A percentile compares a stretch with the other conserved stretches of the same genome.
Conservation (phyloP, 495 filamentous ascomycete genomes). For the Lophiotrema nucula region DNA sequence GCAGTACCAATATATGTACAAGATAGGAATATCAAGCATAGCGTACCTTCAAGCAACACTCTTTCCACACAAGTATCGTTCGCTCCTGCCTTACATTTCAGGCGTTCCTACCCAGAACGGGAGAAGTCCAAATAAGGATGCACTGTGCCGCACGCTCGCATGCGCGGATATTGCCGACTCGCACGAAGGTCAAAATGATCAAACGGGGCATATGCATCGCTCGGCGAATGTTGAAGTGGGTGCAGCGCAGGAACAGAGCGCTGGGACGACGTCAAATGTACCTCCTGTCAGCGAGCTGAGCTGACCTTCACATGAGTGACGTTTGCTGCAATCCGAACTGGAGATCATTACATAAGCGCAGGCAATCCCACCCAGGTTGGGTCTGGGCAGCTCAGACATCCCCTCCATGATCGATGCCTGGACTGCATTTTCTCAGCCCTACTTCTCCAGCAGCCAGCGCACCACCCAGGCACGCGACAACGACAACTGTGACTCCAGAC, state of each 20-base stretch:
- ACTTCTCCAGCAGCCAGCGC: slow-evolving; percentile 12
- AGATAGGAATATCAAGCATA: background rate
- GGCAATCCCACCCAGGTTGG: slow-evolving; percentile 12
- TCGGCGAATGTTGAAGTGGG: background rate
- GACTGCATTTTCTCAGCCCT: slow-evolving; percentile 24
- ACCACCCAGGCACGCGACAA: slow-evolving; percentile 14
- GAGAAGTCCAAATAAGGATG: too few species aligned
- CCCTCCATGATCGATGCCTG: background rate
- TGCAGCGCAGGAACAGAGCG: background rate
- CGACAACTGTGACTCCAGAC: background rate
- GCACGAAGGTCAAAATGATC: too few species aligned
- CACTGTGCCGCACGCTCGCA: background rate
- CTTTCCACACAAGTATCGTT: background rate
- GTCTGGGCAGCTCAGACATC: too few species aligned
- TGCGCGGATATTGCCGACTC: background rate
- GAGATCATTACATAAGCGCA: background rate
- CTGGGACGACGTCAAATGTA: background rate
- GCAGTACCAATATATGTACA: too few species aligned
- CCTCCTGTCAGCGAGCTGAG: background rate
- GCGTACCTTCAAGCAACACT: background rate
- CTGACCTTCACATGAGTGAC: background rate
- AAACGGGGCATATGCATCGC: background rate
- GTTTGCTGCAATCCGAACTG: background rate
- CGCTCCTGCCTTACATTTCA: too few species aligned
- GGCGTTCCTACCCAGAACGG: too few species aligned